Conservation (phyloP, 176 grass and related monocot genomes). For the Paspalum notatum region DNA sequence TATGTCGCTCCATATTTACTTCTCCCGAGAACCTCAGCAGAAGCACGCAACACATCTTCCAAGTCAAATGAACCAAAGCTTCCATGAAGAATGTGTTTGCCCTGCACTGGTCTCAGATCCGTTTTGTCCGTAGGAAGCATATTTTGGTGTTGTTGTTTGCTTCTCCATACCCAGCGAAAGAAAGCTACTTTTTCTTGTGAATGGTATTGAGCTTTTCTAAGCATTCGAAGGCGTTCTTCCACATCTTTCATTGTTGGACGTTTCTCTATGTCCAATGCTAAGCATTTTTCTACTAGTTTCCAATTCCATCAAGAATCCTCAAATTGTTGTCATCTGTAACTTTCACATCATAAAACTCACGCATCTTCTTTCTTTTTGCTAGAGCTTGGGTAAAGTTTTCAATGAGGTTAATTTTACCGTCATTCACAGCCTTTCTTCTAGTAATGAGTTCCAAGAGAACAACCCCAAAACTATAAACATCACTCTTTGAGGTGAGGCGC, state of each 20-base stretch:
- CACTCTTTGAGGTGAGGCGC: neutral
- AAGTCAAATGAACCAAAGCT: neutral
- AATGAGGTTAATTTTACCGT: neutral
- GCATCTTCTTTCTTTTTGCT: neutral
- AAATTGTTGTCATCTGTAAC: neutral
- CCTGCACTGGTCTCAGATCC: no score
- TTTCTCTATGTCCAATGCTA: neutral
- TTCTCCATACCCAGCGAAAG: neutral
- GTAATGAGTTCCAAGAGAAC: slow-evolving; percentile 13
- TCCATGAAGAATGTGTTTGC: no score
- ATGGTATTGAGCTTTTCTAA: neutral
- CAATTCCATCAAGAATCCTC: neutral
- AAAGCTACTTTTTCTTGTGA: neutral
- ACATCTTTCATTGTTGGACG: neutral
- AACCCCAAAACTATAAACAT: slow-evolving; percentile 5
- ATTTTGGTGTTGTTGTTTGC: neutral
- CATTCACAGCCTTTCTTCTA: neutral
- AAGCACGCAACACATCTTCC: neutral
- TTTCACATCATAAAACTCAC: neutral
- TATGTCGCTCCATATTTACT: neutral
- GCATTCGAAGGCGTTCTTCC: neutral
- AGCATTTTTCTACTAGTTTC: neutral
- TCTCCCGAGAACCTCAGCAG: neutral
- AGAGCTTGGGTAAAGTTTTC: neutral
- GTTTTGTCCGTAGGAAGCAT: neutral